phyloP scores from a whole-genome alignment of 2,329 filamentous ascomycete species.

The Colletotrichum navitas region DNA sequence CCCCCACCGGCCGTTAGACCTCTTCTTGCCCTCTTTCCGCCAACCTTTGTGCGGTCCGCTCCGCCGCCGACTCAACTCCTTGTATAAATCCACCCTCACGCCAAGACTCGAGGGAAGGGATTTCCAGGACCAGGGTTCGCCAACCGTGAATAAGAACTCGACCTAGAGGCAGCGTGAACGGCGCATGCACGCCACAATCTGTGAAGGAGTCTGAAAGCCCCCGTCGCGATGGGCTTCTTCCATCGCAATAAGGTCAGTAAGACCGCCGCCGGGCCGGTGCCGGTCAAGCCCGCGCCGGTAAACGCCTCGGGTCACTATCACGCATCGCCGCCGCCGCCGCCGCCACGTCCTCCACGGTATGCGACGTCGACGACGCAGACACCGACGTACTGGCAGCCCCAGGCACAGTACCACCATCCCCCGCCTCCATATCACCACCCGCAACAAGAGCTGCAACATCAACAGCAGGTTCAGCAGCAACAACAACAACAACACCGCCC shows the following conservation, averaged over 20 bases:
- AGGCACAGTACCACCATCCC: slow-evolving; percentile 14
- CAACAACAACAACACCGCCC: slow-evolving; percentile 30
- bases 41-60: neutral
- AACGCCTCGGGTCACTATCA: slow-evolving; percentile 41
- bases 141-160: neutral
- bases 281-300: slow-evolving; percentile 24
- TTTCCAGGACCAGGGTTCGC: neutral
- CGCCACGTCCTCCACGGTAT: slow-evolving; percentile 28
- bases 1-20: neutral
- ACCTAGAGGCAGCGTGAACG: neutral
- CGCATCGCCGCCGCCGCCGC: slow-evolving; percentile 20
- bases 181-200: neutral
- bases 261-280: slow-evolving; percentile 37
- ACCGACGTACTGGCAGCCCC: slow-evolving; percentile 27
- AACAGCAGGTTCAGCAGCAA: slow-evolving; percentile 44
- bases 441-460: slow-evolving; percentile 24
- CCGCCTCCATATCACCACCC: slow-evolving; percentile 28
- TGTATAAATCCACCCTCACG: neutral
- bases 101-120: neutral
- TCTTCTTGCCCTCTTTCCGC: neutral
- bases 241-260: slow-evolving; percentile 46
- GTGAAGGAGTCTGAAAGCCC: neutral
- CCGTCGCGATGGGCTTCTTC: slow-evolving; percentile 49
- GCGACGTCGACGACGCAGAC: slow-evolving; percentile 29
- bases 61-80: neutral